Percentiles rank a stretch among this genome's conserved stretches.
Conservation (phyloP, 192 early-diverging fungal genomes). For the Backusella tarrabulga region DNA sequence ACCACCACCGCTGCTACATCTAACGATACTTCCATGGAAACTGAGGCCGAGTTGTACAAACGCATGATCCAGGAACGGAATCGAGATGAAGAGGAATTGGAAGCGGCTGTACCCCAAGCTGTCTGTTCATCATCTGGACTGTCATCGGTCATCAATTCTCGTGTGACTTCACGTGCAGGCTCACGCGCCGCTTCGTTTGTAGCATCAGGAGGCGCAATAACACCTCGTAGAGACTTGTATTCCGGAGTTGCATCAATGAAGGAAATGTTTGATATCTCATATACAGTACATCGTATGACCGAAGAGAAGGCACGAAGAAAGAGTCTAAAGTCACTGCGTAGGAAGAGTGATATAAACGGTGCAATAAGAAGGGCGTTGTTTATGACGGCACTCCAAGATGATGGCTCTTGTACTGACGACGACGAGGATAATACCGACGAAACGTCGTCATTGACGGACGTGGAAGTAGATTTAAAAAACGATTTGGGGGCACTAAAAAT, state of each 20-base stretch:
- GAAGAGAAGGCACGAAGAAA: constrained; percentile 46
- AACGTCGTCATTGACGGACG: neutral
- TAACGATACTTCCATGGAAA: neutral
- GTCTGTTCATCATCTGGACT: neutral
- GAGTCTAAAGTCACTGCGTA: neutral
- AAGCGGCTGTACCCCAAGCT: constrained; percentile 1
- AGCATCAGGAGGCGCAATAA: neutral
- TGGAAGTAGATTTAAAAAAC: constrained; percentile 4
- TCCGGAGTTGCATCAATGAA: constrained; percentile 50
- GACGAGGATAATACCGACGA: constrained; percentile 12
- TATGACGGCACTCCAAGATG: constrained; percentile 2
- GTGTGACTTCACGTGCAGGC: constrained; percentile 2
- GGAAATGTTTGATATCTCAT: constrained; percentile 73
- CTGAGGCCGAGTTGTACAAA: constrained; percentile 6
- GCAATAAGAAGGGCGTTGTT: neutral
- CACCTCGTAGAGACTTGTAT: constrained; percentile 12
- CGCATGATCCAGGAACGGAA: constrained; percentile 18
- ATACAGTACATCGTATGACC: constrained; percentile 70
- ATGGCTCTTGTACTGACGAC: constrained; percentile 5
- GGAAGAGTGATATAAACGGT: neutral
- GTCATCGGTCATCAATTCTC: constrained; percentile 11
- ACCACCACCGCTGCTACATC: neutral
- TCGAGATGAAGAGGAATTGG: constrained; percentile 1
- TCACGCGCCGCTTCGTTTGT: constrained; percentile 7
- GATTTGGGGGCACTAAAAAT: neutral